These are phyloP conservation scores for Venturia effusa DNA, from an alignment of 2,329 filamentous ascomycete species.

Conservation along the genomic window DNA sequence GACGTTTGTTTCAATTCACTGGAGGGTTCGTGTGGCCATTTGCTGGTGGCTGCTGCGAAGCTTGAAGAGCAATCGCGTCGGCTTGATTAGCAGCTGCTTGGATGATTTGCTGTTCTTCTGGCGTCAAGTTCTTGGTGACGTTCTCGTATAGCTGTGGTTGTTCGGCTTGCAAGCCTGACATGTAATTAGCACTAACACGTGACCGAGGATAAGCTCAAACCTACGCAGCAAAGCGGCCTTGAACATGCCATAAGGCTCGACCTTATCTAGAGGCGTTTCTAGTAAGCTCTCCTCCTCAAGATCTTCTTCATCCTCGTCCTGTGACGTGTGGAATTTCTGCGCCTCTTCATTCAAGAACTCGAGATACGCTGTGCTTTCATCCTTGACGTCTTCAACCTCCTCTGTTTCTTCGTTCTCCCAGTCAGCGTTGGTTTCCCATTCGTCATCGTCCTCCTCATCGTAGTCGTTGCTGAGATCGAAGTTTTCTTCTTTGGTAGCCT, in stretches of 20 bases:
- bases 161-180: conserved; percentile 71
- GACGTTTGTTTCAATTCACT: background rate
- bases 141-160: conserved; percentile 81
- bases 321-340: conserved; percentile 67
- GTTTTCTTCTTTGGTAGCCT: conserved; percentile 75
- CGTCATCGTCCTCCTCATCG: conserved; percentile 55
- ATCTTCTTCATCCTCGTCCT: conserved; percentile 74
- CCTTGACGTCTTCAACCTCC: conserved; percentile 59
- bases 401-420: conserved; percentile 51
- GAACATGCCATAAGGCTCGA: conserved; percentile 91
- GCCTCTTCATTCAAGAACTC: conserved; percentile 95
- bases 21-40: background rate
- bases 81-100: conserved; percentile 68
- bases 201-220: conserved; percentile 27
- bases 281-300: conserved; percentile 86
- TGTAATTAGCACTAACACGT: conserved; percentile 12
- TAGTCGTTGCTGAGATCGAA: conserved; percentile 68
- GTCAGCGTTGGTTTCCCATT: conserved; percentile 68
- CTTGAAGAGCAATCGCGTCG: conserved; percentile 39
- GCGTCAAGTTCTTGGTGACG: conserved; percentile 65
- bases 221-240: conserved; percentile 70
- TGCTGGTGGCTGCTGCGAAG: background rate
- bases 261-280: conserved; percentile 87
- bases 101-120: conserved; percentile 72
- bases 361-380: conserved; percentile 88